phyloP scores from a whole-genome alignment of 2,329 filamentous ascomycete species.

The Diaporthe vaccinii region DNA sequence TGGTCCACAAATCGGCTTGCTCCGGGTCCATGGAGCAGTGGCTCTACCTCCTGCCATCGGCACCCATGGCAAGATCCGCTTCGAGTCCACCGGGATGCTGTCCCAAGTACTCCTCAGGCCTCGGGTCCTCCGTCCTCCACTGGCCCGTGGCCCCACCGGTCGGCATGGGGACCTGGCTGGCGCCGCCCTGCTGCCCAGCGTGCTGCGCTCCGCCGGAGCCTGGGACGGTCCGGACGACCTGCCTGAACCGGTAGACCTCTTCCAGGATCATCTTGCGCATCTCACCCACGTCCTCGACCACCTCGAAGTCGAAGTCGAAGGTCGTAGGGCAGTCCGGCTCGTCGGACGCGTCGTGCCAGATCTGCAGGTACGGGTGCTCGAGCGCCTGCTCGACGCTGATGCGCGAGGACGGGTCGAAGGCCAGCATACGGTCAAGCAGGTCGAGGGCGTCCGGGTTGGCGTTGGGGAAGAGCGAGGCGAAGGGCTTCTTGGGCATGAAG shows the following conservation, averaged over 20 bases:
- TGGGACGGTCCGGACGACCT: constrained; percentile 67
- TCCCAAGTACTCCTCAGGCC: constrained; percentile 69
- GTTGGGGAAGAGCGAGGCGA: constrained; percentile 89
- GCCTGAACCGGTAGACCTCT: constrained; percentile 91
- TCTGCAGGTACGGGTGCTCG: constrained; percentile 95
- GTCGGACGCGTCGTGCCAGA: constrained; percentile 98
- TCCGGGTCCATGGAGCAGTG: constrained; percentile 23
- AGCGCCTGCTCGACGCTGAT: constrained; percentile 96
- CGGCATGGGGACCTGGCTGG: constrained; percentile 67
- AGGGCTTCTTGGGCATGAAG: constrained; percentile 93
- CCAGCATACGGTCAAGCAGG: constrained; percentile 95
- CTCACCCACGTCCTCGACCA: constrained; percentile 93
- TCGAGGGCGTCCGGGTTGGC: constrained; percentile 97
- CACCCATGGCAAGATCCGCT: constrained; percentile 70
- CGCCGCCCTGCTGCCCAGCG: constrained; percentile 49
- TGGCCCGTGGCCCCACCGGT: constrained; percentile 56
- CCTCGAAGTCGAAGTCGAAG: constrained; percentile 98
- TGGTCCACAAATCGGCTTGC: constrained; percentile 34
- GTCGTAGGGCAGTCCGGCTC: constrained; percentile 93
- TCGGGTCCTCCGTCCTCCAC: constrained; percentile 72
- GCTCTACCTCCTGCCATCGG: constrained; percentile 61
- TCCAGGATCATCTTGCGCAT: constrained; percentile 98
- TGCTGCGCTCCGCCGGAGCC: constrained; percentile 49
- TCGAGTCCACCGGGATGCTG: constrained; percentile 65
- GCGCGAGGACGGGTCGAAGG: constrained; percentile 93